Conservation (phyloP, 179 eudicot genomes). For the Vitellaria paradoxa region DNA sequence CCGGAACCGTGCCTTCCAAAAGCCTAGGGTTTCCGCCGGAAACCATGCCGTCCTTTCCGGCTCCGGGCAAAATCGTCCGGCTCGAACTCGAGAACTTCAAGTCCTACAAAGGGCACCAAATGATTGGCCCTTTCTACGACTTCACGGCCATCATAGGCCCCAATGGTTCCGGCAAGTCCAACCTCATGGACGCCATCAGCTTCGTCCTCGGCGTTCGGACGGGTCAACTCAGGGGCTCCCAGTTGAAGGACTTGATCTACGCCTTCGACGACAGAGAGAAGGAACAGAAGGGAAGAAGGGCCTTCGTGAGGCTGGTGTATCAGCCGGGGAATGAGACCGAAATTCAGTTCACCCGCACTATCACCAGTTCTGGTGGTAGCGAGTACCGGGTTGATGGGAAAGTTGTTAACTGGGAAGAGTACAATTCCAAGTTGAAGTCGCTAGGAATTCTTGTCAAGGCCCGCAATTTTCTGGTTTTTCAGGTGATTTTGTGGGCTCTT, state of each 20-base stretch:
- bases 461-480: conserved; percentile 93
- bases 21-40: conserved; percentile 16
- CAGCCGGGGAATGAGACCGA: conserved; percentile 39
- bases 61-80: conserved; percentile 72
- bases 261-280: conserved; percentile 68
- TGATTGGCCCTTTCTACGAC: conserved; percentile 83
- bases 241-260: conserved; percentile 78
- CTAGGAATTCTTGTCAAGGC: conserved; percentile 91
- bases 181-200: conserved; percentile 96
- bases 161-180: conserved; percentile 90
- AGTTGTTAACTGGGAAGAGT: conserved; percentile 83
- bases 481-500: conserved; percentile 38
- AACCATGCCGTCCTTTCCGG: conserved; percentile 47
- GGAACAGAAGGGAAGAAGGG: conserved; percentile 71
- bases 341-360: conserved; percentile 60
- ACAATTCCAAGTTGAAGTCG: conserved; percentile 56
- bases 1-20: conserved; percentile 12
- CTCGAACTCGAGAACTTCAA: conserved; percentile 92
- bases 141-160: conserved; percentile 99
- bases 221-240: conserved; percentile 89
- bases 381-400: conserved; percentile 82
- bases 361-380: conserved; percentile 68
- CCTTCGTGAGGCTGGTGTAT: conserved; percentile 76
- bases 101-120: conserved; percentile 83
- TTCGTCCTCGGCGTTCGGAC: conserved; percentile 92